Evolutionary conservation across 805 yeast species (phyloP), one percentile per base, ranked within the genome.

Genomic region (Suhomyces kilbournensis): DNA sequence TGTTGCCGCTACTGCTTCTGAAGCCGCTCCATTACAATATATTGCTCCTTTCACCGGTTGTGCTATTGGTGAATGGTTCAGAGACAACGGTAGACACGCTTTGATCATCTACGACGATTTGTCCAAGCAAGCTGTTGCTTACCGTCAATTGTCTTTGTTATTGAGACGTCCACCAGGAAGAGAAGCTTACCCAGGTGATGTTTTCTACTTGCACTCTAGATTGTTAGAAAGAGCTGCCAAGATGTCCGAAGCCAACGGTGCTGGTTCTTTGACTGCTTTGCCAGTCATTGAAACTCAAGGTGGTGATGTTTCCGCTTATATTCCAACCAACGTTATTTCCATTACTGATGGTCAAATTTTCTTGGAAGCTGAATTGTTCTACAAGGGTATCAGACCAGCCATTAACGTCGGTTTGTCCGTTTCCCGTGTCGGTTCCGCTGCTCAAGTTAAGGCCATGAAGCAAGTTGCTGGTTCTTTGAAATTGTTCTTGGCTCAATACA

Each of bases 331-430:
- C 81, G 97, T 90, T 74, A 91, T 91, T 82, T 91, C 97, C 79
- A 90, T 90, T 75, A 91, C 97, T 59, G 97, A 90, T 75, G 97
- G 97, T 76, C 97, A 91, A 82, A 91, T 91, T 76, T 91, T 91
- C 94, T 86, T 91, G 84, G 97, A 92, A 85, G 96, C 98, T 76
- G 99, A 93, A 83, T 84, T 93, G 77, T 93, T 93, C 93, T 91
- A 93, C 94, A 94, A 92, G 86, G 99, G 99, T 91, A 91, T 93
- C 79, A 92, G 99, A 86, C 99, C 99, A 74, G 98, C 99, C 72
- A 93, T 93, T 72, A 93, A 93, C 80, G 98, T 93, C 78, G 99
- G 99, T 92, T 86, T 93, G 72, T 94, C 98, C 70, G 99, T 93
- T 69, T 94, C 99, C 71, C 96, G 99, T 85, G 99, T 94, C 82